These are phyloP conservation scores for Syzygium grande DNA, from an alignment of 345 rosid genomes.

Conservation along the genomic window DNA sequence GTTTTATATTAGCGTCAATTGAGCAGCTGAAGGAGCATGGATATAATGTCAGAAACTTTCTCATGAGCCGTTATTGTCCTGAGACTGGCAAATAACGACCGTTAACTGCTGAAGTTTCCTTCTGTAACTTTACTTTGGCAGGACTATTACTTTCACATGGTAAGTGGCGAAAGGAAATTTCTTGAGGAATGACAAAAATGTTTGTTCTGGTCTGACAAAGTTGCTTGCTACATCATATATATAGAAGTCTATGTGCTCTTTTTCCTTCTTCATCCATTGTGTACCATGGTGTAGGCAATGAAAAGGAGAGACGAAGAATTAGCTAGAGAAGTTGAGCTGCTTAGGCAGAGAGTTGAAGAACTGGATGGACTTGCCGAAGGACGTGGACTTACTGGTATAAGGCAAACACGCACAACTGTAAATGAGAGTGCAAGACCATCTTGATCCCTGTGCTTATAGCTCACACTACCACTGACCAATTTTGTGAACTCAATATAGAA, in stretches of 20 bases:
- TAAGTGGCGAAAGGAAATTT: not conserved
- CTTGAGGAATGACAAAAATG: not conserved
- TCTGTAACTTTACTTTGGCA: not conserved
- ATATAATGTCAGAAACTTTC: not conserved
- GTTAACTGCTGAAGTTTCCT: not conserved
- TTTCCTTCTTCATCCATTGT: not conserved
- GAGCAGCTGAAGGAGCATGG: not conserved
- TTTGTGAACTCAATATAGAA: not conserved
- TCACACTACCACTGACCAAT: not conserved
- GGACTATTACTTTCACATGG: not conserved
- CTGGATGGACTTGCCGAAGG: constrained; percentile 28
- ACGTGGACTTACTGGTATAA: constrained; percentile 19
- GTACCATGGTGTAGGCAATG: constrained; percentile 27
- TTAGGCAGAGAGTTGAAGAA: constrained; percentile 34
- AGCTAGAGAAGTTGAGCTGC: constrained; percentile 27
- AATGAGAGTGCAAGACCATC: constrained; percentile 16
- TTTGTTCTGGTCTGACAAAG: not conserved
- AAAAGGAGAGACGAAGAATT: constrained; percentile 44
- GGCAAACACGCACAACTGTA: constrained; percentile 6
- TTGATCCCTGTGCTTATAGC: not conserved
- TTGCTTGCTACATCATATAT: not conserved
- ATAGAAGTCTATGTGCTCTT: not conserved
- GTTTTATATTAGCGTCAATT: not conserved
- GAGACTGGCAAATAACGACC: not conserved
- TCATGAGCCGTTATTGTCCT: not conserved